Percentiles rank a stretch among this genome's conserved stretches.
Conservation (phyloP, 177 flowering plant genomes). For the Vitis hybrid region DNA sequence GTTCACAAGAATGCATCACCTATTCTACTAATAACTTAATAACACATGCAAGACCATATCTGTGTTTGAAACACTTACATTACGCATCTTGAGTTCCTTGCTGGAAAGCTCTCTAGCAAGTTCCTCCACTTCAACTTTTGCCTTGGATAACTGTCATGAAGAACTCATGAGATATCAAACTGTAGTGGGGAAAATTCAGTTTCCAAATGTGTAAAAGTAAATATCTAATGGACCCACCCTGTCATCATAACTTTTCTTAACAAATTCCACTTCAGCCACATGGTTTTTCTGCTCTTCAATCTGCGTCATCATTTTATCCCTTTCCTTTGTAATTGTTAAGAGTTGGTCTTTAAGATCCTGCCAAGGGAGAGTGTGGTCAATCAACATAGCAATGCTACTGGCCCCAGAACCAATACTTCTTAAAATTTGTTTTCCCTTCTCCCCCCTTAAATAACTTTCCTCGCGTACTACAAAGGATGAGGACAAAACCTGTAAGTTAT, state of each 20-base stretch:
- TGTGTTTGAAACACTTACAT: conserved; percentile 36
- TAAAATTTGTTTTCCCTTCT: too few species aligned
- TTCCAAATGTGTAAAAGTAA: not conserved
- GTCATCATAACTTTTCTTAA: conserved; percentile 18
- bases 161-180: not conserved
- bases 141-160: conserved; percentile 35
- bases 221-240: conserved; percentile 18
- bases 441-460: not conserved
- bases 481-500: conserved; percentile 34
- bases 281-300: conserved; percentile 22
- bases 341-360: conserved; percentile 36
- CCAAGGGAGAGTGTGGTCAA: not conserved
- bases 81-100: conserved; percentile 49
- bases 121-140: conserved; percentile 42
- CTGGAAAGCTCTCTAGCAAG: conserved; percentile 23
- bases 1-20: too few species aligned
- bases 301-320: conserved; percentile 28
- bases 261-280: conserved; percentile 21
- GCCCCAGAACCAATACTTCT: too few species aligned
- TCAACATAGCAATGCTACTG: not conserved
- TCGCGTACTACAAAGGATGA: not conserved
- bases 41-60: too few species aligned
- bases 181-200: not conserved
- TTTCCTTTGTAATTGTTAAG: conserved; percentile 27
- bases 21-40: too few species aligned